Evolutionary conservation across 768 basidiomycete genomes (phyloP), one percentile per base, ranked within the genome.

Genomic region (Boletus tylopilopsis): DNA sequence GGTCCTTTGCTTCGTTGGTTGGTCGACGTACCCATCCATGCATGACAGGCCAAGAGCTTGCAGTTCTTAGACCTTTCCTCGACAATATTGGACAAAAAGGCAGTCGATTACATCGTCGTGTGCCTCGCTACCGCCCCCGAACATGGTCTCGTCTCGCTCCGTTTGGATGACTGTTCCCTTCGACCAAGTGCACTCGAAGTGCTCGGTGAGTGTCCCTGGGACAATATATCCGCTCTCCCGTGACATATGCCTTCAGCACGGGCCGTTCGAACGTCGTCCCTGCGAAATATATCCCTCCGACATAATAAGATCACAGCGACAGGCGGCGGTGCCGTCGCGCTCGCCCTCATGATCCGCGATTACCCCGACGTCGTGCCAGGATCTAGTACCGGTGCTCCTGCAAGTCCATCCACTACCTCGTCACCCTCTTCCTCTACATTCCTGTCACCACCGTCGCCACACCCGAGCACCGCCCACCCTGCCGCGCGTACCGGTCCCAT

Each of bases 291-390:
- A 42, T 95, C 93, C 5, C 71, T 99, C 21, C 82, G 95, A 15
- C 80, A 90, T 39, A 98, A 99, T 68, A 81, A 81, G 36, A 96
- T 98, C 60, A 82, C 77, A 29, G 78, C 84, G 0, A 79, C 87
- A 0, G 93, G 94, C 29, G 93, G 89, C 6, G 92, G 93, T 29
- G 93, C 88, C 8, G 92, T 98, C 6, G 89, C 93, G 0, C 76
- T 98, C 12, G 94, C 95, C 0, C 77, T 96, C 44, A 94, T 99
- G 91, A 94, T 97, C 54, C 82, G 90, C 44, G 95, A 99, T 67
- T 98, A 97, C 63, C 90, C 92, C 4, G 92, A 96, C 56, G 76
- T 85, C 36, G 78, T 84, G 8, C 72, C 76, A 24, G 61, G 45
- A 1, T 39, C 53, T 2, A 27, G 29, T 2, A 4, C 53, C 27